A percentile compares a stretch with the other conserved stretches of the same genome.
Conservation (phyloP, 257 asterid genomes). For the Solanum medicagineum region DNA sequence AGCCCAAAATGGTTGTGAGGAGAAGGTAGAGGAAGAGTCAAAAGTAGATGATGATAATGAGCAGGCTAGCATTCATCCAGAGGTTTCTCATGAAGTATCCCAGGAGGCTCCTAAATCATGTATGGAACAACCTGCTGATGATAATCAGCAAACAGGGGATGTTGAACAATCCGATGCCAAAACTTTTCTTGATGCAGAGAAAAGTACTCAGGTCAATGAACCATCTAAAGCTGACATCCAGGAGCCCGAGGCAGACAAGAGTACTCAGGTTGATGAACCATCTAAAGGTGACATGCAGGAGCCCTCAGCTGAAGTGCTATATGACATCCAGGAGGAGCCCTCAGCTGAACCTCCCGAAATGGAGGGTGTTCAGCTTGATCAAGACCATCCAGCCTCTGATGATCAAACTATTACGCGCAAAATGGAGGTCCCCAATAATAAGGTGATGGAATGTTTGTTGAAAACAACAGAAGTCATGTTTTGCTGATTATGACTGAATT, state of each 20-base stretch:
- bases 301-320: background rate
- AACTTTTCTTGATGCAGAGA: constrained; percentile 19
- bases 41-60: constrained; percentile 10
- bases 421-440: constrained; percentile 89
- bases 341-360: constrained; percentile 28
- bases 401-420: constrained; percentile 48
- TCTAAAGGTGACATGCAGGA: constrained; percentile 17
- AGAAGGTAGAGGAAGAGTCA: constrained; percentile 3
- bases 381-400: constrained; percentile 19
- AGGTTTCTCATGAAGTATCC: constrained; percentile 20
- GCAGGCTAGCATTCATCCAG: constrained; percentile 10
- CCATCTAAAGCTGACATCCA: constrained; percentile 20
- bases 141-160: constrained; percentile 5
- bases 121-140: constrained; percentile 13
- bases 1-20: constrained; percentile 19
- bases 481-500: background rate
- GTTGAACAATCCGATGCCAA: constrained; percentile 11
- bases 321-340: constrained; percentile 26
- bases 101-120: constrained; percentile 10
- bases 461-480: background rate
- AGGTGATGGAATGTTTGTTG: constrained; percentile 27
- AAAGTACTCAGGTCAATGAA: constrained; percentile 6
- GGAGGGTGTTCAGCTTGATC: constrained; percentile 31
- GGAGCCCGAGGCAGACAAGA: background rate
- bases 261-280: constrained; percentile 3